Evolutionary conservation across 192 early-diverging fungal species (phyloP).

Genomic region (Coemansia sp.): DNA sequence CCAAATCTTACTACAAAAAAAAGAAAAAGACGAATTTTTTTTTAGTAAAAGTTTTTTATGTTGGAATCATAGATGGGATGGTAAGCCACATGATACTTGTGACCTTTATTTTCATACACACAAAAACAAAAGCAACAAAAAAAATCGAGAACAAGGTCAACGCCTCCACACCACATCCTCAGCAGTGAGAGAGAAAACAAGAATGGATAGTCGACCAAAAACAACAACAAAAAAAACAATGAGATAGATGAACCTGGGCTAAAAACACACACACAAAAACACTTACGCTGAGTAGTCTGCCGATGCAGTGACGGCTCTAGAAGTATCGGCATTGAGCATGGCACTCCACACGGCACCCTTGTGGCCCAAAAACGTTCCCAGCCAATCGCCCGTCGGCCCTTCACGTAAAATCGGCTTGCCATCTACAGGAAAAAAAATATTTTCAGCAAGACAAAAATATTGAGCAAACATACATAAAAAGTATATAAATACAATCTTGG

Average conservation of each 20-base stretch:
- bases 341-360: constrained; percentile 93
- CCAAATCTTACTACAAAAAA: constrained; percentile 71
- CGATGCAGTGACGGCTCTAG: constrained; percentile 86
- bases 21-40: constrained; percentile 7
- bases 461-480: background rate
- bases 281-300: constrained; percentile 87
- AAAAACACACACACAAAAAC: background rate
- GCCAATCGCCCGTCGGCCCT: constrained; percentile 90
- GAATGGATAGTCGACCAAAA: too few species aligned
- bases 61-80: background rate
- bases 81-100: background rate
- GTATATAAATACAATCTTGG: too few species aligned
- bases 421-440: constrained; percentile 50
- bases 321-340: constrained; percentile 70
- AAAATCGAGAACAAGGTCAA: background rate
- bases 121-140: background rate
- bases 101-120: too few species aligned
- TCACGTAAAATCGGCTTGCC: constrained; percentile 84
- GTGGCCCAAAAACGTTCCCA: constrained; percentile 87
- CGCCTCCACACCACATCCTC: too few species aligned
- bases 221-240: background rate
- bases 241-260: background rate
- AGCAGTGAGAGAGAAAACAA: too few species aligned
- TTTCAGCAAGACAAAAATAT: background rate
- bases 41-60: background rate